Percentiles rank a stretch among this genome's conserved stretches.
Conservation (phyloP, 2,329 filamentous ascomycete genomes). For the Verticillium nonalfalfae region DNA sequence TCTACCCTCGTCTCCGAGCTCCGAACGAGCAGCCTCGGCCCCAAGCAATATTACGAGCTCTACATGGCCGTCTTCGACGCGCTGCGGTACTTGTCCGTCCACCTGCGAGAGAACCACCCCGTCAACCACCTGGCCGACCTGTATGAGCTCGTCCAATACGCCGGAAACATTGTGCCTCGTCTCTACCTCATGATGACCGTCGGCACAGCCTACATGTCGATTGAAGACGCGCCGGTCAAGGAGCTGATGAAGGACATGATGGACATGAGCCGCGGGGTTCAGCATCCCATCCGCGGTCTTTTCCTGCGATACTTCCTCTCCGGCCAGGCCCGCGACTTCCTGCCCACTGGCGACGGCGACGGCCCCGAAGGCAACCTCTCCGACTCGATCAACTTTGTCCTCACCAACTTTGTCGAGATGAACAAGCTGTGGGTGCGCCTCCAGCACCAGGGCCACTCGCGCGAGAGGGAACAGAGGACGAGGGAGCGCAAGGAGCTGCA, state of each 20-base stretch:
- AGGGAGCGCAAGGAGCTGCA: constrained; percentile 94
- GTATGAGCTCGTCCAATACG: constrained; percentile 97
- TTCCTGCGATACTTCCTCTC: constrained; percentile 96
- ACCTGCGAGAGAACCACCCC: constrained; percentile 94
- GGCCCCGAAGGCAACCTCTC: constrained; percentile 93
- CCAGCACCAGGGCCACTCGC: constrained; percentile 94
- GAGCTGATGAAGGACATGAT: constrained; percentile 99
- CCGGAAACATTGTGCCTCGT: constrained; percentile 92
- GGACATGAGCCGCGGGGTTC: constrained; percentile 98
- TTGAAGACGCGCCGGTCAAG: constrained; percentile 96
- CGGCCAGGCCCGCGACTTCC: constrained; percentile 83
- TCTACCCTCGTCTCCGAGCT: constrained; percentile 98
- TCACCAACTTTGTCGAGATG: constrained; percentile 99
- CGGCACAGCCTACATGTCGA: constrained; percentile 97
- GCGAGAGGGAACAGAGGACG: constrained; percentile 87
- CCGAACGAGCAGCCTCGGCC: constrained; percentile 92
- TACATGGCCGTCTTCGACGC: constrained; percentile 99
- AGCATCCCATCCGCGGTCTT: constrained; percentile 90
- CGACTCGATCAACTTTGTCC: constrained; percentile 95
- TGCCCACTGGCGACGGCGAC: constrained; percentile 77
- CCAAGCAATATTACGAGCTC: constrained; percentile 98
- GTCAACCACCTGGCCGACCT: constrained; percentile 97
- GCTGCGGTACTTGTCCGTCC: constrained; percentile 89
- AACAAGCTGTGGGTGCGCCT: constrained; percentile 98
- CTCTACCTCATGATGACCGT: constrained; percentile 99